Base-by-base conservation (phyloP, 2,329 filamentous ascomycete genomes). In the Diaporthe longicolla region DNA sequence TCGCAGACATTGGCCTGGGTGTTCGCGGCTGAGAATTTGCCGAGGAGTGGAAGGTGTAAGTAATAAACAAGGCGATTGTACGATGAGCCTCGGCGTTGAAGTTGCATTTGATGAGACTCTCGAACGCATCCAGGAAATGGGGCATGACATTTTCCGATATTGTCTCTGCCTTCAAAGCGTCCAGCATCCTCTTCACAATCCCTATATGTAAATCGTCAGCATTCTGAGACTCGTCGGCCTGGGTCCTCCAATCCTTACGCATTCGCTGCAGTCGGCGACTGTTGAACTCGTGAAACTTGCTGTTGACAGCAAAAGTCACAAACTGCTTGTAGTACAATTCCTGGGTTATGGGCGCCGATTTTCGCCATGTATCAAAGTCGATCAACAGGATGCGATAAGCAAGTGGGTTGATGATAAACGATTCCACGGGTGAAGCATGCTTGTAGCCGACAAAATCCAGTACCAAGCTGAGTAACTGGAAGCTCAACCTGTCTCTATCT, bases 251-350 rank as follows among this genome's bases (percentile, higher is more conserved):
- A 15, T 55, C 82, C 93, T 87, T 89, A 95, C 96, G 91, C 94
- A 99, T 99, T 78, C 95, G 90, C 74, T 94, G 91, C 75, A 99
- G 85, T 61, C 97, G 91, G 80, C 94, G 93, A 70, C 93, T 92
- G 81, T 99, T 99, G 84, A 98, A 98, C 74, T 94, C 92, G 80
- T 95, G 94, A 79, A 97, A 93, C 80, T 97, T 95, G 87, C 96
- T 98, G 79, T 93, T 93, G n/a, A 93, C 90, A 1, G 94, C 93
- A 84, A 99, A 98, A 0, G 92, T 93, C 75, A 93, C 87, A 79
- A 98, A 98, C 81, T 99, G 97, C 75, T 92, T 92, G 83, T 98
- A 98, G 83, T 98, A 99, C 32, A 98, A 87, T 78, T 93, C 92
- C 80, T 98, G 95, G 0, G 95, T 94, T 24, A 92, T 88, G 7